Percentiles rank a stretch among this genome's conserved stretches.
Conservation (phyloP, 2,329 filamentous ascomycete genomes). For the Apiospora koreana region DNA sequence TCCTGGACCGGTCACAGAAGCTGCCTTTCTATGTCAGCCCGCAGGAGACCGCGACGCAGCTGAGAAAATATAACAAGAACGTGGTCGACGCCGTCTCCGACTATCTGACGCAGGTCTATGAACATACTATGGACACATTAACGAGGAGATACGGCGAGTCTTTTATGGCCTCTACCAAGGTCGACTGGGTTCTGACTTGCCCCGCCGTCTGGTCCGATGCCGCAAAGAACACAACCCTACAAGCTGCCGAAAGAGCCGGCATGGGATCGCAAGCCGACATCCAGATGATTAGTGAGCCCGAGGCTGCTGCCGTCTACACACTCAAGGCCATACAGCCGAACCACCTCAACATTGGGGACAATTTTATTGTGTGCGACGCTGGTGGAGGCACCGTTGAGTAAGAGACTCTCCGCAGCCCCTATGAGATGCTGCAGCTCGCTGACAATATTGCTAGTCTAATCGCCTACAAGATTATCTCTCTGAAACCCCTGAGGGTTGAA, state of each 20-base stretch:
- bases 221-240: slow-evolving; percentile 80
- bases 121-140: slow-evolving; percentile 77
- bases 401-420: slow-evolving; percentile 27
- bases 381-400: slow-evolving; percentile 69
- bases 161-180: slow-evolving; percentile 74
- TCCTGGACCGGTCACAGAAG: slow-evolving; percentile 78
- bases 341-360: slow-evolving; percentile 67
- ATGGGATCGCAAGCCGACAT: slow-evolving; percentile 72
- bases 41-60: slow-evolving; percentile 73
- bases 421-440: neutral
- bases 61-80: slow-evolving; percentile 74
- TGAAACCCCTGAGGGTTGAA: slow-evolving; percentile 71
- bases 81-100: slow-evolving; percentile 79
- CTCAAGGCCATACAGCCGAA: slow-evolving; percentile 79
- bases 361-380: slow-evolving; percentile 64
- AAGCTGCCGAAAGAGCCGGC: slow-evolving; percentile 75
- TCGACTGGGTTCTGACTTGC: slow-evolving; percentile 79
- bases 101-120: slow-evolving; percentile 75
- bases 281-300: slow-evolving; percentile 79
- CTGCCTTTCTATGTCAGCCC: slow-evolving; percentile 79
- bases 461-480: slow-evolving; percentile 76
- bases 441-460: slow-evolving; percentile 55
- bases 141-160: slow-evolving; percentile 74
- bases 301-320: slow-evolving; percentile 78
- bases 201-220: slow-evolving; percentile 84